Conservation (phyloP, 306 rosid genomes). For the Cucurbita argyrosperma region DNA sequence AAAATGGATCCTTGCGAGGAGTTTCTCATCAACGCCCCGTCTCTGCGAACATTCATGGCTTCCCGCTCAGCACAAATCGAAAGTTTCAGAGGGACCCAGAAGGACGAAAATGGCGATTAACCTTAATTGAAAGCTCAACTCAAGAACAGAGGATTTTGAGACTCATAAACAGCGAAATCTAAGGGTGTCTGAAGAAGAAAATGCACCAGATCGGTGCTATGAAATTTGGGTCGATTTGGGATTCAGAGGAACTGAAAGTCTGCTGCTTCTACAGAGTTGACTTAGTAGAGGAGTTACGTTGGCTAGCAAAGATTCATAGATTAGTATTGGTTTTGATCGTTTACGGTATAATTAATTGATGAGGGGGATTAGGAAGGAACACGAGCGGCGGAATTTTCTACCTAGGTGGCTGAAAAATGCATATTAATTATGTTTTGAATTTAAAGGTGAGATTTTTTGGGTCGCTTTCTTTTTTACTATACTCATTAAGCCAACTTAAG, state of each 20-base stretch:
- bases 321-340: not conserved
- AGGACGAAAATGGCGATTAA: not conserved
- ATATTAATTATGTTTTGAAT: not conserved
- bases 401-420: not conserved
- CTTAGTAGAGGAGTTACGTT: not conserved
- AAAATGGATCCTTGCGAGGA: conserved; percentile 9
- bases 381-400: not conserved
- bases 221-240: not conserved
- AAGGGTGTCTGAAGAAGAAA: not conserved
- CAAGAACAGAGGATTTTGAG: not conserved
- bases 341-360: not conserved
- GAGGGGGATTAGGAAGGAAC: not conserved
- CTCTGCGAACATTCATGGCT: conserved; percentile 52
- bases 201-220: not conserved
- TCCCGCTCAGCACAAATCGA: not conserved
- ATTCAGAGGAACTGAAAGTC: not conserved
- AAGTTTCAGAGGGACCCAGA: not conserved
- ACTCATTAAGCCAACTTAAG: too few species aligned
- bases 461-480: too few species aligned
- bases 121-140: not conserved
- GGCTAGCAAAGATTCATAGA: not conserved
- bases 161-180: not conserved
- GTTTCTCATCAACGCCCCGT: conserved; percentile 50
- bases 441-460: not conserved
- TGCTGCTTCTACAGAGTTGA: not conserved